Evolutionary conservation across 345 rosid genomes (phyloP), one percentile per base, ranked within the genome.

Genomic region (Noccaea bulbosa): DNA sequence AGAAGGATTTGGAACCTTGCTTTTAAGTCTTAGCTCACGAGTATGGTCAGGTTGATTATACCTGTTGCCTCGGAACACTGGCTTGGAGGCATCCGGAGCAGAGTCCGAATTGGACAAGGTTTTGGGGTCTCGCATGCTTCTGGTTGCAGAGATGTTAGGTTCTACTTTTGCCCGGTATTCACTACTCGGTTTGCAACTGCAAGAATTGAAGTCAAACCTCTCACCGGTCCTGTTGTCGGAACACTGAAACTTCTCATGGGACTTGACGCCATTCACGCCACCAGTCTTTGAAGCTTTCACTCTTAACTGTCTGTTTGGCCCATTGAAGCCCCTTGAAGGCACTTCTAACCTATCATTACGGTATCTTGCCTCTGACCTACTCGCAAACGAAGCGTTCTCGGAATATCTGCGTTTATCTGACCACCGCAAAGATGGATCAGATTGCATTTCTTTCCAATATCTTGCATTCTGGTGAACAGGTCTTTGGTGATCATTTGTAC

Each of bases 361-460:
- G 79, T 66, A 75, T 77, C 88, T 86, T 43, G 83, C 78, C 78
- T 87, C 90, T 27, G 89, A 78, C 67, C 85, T 84, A 77, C 69
- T 77, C 55, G 62, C 68, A 53, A 62, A 54, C 55, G 81, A 65
- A 77, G 81, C 72, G 76, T 74, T 82, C 77, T 83, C 93, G 6
- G 87, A 79, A 52, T 16, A 76, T 49, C 85, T 78, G 9, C 77
- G 83, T 59, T 83, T 79, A 62, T 87, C 93, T 64, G 87, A 73
- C 93, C 95, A 84, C 77, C 85, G 83, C 60, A 79, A 33, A 57
- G 85, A 84, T 53, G 81, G 78, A 77, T 91, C 87, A 55, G 78
- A 61, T 49, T 76, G 86, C 62, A 73, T 68, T 67, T 85, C 93
- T 82, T 85, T 91, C 71, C 76, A 81, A 72, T 72, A 78, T 75